Base-by-base conservation (phyloP, 2,329 filamentous ascomycete species). In the Aspergillus aculeatinus region DNA sequence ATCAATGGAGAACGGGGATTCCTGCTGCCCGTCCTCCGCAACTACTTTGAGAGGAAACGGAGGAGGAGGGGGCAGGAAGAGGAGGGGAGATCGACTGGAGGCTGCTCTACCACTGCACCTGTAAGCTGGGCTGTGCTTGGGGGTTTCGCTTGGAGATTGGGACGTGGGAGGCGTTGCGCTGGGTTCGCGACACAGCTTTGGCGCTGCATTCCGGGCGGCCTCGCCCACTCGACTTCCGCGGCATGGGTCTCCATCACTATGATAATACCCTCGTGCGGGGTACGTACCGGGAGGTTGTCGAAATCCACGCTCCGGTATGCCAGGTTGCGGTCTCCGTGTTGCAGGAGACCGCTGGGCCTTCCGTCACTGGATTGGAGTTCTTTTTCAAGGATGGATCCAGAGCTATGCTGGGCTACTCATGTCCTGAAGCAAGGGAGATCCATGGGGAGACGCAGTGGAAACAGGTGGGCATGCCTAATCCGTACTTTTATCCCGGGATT, bases 161-260 rank as follows among this genome's bases (percentile, higher is more conserved):
- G 16, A 29, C 39, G 7, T 62, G 55, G 51, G 62, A 60, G 48
- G 29, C 42, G n/a, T 19, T 39, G 11, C 60, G 51, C n/a, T 64
- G 62, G 60, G 33, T 63, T 11, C 52, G 54, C 29, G 62, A 64
- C 33, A 51, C 55, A 10, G 11, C 57, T 2, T 11, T 31, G 16
- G 60, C 62, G n/a, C 47, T 57, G 29, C 39, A 23, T 9, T 10
- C 19, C 3, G 54, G 33, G 9, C 31, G 9, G 1, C 16, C n/a
- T 23, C 48, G 56, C 33, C 59, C 59, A 9, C 51, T 60, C 12
- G 52, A 55, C 35, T 63, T 59, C 47, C 39, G 35, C 23, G 58
- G 62, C 4, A 53, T 50, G 7, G 60, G 58, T 19, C 27, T 60
- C n/a, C 52, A 64, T 33, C 52, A 64, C 35, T 64, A 64, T 25